Evolutionary conservation across 441 rosid species (phyloP).

Genomic region (Euphorbia celastroides): DNA sequence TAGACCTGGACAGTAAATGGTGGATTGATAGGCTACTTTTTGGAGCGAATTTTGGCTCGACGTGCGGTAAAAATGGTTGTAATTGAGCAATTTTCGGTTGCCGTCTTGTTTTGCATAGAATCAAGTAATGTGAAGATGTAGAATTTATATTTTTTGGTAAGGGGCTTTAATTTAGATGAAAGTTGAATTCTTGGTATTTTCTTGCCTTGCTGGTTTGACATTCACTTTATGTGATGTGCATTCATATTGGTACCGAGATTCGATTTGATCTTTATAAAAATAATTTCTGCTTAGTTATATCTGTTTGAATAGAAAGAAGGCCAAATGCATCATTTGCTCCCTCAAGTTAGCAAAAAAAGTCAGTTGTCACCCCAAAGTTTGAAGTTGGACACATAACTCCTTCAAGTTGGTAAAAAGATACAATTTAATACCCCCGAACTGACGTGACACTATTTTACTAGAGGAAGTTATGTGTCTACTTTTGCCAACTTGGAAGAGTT

Average conservation of each 20-base stretch:
- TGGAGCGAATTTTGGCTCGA: slow-evolving; percentile 17
- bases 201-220: slow-evolving; percentile 5
- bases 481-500: too few relatives aligned
- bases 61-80: slow-evolving; percentile 20
- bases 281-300: too few relatives aligned
- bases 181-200: neutral
- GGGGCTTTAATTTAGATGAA: neutral
- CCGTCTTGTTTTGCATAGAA: slow-evolving; percentile 19
- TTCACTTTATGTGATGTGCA: neutral
- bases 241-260: neutral
- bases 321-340: too few relatives aligned
- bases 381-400: too few relatives aligned
- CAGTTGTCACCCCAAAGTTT: too few relatives aligned
- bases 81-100: slow-evolving; percentile 21
- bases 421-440: too few relatives aligned
- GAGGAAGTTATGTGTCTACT: too few relatives aligned
- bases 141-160: slow-evolving; percentile 22
- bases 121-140: slow-evolving; percentile 29
- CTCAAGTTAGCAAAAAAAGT: too few relatives aligned
- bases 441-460: too few relatives aligned
- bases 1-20: neutral
- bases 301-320: too few relatives aligned
- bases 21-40: slow-evolving; percentile 6
- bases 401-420: too few relatives aligned
- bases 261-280: too few relatives aligned